These are phyloP conservation scores for Eucalyptus globulus DNA, from an alignment of 345 rosid species.

Conservation along the genomic window DNA sequence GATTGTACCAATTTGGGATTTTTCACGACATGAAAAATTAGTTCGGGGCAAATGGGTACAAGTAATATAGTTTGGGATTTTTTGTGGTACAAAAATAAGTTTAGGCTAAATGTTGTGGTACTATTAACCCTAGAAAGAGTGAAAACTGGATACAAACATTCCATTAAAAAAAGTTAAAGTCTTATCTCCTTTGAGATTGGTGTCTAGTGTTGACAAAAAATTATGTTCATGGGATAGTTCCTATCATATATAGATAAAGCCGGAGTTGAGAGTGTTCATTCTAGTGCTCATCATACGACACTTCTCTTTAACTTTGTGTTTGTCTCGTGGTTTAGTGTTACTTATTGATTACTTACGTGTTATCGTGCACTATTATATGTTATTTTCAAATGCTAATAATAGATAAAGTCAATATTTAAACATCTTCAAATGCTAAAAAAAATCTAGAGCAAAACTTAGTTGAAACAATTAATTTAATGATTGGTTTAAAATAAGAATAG, in stretches of 20 bases:
- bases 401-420: not conserved
- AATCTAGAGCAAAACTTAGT: not conserved
- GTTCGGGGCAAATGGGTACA: accelerated
- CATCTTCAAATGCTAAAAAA: not conserved
- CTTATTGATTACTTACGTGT: not conserved
- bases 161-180: not conserved
- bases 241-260: not conserved
- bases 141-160: not conserved
- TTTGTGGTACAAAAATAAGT: not conserved
- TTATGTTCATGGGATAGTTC: too few species aligned
- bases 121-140: not conserved
- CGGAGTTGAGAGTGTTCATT: not conserved
- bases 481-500: too few species aligned
- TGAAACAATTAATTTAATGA: too few species aligned
- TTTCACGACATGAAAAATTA: not conserved
- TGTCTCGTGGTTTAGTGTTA: accelerated
- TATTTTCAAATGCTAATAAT: not conserved
- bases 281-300: accelerated
- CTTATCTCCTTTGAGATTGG: not conserved
- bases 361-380: not conserved
- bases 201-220: not conserved
- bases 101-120: not conserved
- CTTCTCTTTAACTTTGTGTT: not conserved
- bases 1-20: not conserved
- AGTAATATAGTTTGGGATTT: not conserved